Evolutionary conservation across 1,284 basidiomycete species (phyloP).

Genomic region (Boletus sp.): DNA sequence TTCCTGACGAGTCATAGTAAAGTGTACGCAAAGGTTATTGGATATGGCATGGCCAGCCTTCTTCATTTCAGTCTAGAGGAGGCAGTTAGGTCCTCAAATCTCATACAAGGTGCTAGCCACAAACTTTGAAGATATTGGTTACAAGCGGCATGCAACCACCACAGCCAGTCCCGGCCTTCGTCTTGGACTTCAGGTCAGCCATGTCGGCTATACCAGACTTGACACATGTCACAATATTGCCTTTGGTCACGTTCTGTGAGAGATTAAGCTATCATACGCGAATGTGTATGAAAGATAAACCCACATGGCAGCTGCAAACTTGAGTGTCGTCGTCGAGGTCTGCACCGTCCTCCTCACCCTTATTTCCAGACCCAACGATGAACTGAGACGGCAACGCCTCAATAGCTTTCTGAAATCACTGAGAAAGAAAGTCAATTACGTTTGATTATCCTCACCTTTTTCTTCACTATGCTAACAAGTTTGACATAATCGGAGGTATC

Average conservation of each 20-base stretch:
- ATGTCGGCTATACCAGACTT: conserved; percentile 51
- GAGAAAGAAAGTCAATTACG: neutral
- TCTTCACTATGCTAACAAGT: conserved; percentile 68
- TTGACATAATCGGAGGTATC: conserved; percentile 72
- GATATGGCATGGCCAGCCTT: conserved; percentile 60
- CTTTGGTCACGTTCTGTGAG: conserved; percentile 61
- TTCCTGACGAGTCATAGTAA: conserved; percentile 64
- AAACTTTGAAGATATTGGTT: conserved; percentile 47
- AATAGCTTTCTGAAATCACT: conserved; percentile 48
- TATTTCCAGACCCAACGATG: conserved; percentile 55
- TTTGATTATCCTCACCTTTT: conserved; percentile 42
- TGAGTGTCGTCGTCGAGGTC: conserved; percentile 72
- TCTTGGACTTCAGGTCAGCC: conserved; percentile 59
- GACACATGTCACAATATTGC: conserved; percentile 52
- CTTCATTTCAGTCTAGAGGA: conserved; percentile 59
- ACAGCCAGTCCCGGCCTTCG: conserved; percentile 72
- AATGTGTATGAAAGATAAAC: conserved; percentile 10
- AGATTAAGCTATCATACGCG: neutral
- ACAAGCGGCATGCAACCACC: conserved; percentile 67
- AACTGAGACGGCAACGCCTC: conserved; percentile 65
- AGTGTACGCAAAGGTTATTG: conserved; percentile 68
- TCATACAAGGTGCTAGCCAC: neutral
- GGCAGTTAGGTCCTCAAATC: neutral
- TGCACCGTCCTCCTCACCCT: conserved; percentile 54
- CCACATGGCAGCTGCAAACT: conserved; percentile 63